Conservation (phyloP, 164 flowering plant species). For the Berberis vulgaris region DNA sequence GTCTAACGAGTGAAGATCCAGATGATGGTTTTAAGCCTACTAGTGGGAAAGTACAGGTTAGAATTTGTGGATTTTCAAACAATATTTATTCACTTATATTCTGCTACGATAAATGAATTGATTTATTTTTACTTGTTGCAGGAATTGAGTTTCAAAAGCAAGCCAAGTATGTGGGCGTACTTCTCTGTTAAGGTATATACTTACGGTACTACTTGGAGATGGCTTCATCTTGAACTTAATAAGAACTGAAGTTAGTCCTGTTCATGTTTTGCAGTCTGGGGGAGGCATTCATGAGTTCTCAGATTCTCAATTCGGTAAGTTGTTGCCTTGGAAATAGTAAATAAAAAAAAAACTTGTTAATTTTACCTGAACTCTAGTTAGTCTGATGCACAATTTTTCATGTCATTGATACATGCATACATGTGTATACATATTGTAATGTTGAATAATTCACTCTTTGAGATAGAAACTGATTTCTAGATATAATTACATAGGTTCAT, state of each 20-base stretch:
- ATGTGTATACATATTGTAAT: no score
- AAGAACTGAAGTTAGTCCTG: constrained; percentile 1
- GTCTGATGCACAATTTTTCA: not conserved
- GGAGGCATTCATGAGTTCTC: constrained; percentile 99
- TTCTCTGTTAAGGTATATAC: constrained; percentile 92
- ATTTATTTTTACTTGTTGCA: constrained; percentile 21
- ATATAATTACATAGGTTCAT: not conserved
- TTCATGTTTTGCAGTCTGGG: constrained; percentile 70
- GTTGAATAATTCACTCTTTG: no score
- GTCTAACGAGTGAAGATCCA: constrained; percentile 99
- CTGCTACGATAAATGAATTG: not conserved
- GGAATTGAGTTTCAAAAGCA: constrained; percentile 98
- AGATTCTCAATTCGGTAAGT: constrained; percentile 98
- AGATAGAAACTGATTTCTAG: not conserved
- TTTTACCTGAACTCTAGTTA: not conserved
- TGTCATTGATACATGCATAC: not conserved
- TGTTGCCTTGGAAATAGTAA: not conserved
- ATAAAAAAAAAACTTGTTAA: not conserved
- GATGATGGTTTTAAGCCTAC: constrained; percentile 99
- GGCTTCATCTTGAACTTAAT: constrained; percentile 3
- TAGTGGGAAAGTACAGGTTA: constrained; percentile 96
- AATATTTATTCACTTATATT: not conserved
- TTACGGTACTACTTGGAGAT: not conserved
- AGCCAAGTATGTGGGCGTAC: constrained; percentile 99
- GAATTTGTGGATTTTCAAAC: constrained; percentile 5